Conservation (phyloP, 148 eudicot species). For the Rhododendron griersonianum region DNA sequence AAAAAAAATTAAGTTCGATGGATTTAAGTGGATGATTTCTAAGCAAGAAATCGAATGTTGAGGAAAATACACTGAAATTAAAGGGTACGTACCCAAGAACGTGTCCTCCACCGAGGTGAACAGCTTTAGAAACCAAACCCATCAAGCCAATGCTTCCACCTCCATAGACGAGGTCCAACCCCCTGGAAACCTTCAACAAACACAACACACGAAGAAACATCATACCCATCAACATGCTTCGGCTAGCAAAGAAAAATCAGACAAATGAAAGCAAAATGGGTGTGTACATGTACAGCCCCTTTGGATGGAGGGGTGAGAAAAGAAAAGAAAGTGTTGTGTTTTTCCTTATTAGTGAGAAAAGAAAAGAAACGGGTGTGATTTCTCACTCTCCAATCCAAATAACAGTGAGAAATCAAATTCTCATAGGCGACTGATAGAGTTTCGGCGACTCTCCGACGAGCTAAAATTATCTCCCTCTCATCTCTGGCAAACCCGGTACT, state of each 20-base stretch:
- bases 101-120: conserved; percentile 62
- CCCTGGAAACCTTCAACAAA: conserved; percentile 39
- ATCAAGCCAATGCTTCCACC: conserved; percentile 76
- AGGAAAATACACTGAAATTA: neutral
- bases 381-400: too few relatives aligned
- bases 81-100: conserved; percentile 49
- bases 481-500: too few relatives aligned
- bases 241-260: neutral
- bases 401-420: too few relatives aligned
- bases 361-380: too few relatives aligned
- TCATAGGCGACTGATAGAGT: too few relatives aligned
- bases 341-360: too few relatives aligned
- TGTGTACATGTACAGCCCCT: too few relatives aligned
- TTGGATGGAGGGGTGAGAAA: too few relatives aligned
- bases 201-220: neutral
- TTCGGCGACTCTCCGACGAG: too few relatives aligned
- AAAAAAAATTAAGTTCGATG: neutral
- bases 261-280: neutral
- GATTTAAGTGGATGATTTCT: neutral
- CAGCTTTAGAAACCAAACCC: conserved; percentile 69
- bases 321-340: too few relatives aligned
- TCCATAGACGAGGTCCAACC: conserved; percentile 64
- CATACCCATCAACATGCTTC: too few relatives aligned
- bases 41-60: neutral
- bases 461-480: too few relatives aligned